phyloP scores from a whole-genome alignment of 768 basidiomycete species.

The Mycena vitilis region DNA sequence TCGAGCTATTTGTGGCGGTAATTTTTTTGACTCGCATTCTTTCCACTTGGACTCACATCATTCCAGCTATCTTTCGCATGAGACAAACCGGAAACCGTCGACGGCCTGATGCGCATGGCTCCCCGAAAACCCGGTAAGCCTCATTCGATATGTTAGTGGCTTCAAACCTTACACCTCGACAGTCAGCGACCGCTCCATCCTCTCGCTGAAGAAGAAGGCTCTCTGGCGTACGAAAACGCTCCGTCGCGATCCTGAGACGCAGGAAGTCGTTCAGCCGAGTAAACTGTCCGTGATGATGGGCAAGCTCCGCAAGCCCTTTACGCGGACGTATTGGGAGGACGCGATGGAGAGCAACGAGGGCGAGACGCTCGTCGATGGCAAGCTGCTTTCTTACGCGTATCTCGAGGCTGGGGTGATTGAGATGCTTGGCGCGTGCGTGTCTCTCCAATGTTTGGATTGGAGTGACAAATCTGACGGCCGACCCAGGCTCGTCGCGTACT shows the following conservation, averaged over 20 bases:
- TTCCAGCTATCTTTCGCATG: constrained; percentile 74
- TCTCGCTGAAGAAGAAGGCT: constrained; percentile 65
- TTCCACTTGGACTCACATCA: not conserved
- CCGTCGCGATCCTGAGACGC: constrained; percentile 63
- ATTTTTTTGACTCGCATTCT: constrained; percentile 35
- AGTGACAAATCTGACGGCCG: not conserved
- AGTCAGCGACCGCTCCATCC: constrained; percentile 70
- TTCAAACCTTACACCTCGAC: constrained; percentile 1
- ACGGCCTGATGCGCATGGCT: constrained; percentile 74
- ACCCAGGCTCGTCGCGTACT: constrained; percentile 68
- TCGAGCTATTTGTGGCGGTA: constrained; percentile 75
- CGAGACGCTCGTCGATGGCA: constrained; percentile 71
- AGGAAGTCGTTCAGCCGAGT: constrained; percentile 56
- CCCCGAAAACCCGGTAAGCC: constrained; percentile 72
- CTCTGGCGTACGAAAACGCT: constrained; percentile 67
- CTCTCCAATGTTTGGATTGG: not conserved
- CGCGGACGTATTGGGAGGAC: constrained; percentile 69
- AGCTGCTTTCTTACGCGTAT: constrained; percentile 74
- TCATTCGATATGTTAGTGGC: not conserved
- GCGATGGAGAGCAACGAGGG: constrained; percentile 61
- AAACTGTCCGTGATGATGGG: constrained; percentile 49
- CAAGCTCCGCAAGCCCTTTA: constrained; percentile 65
- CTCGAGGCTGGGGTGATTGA: constrained; percentile 75
- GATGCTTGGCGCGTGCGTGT: constrained; percentile 63
- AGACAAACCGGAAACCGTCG: constrained; percentile 74